Percentiles rank a stretch among this genome's conserved stretches.
Evolutionary conservation across 2,329 filamentous ascomycete species (phyloP).

Genomic region (Tolypocladium nubicola): DNA sequence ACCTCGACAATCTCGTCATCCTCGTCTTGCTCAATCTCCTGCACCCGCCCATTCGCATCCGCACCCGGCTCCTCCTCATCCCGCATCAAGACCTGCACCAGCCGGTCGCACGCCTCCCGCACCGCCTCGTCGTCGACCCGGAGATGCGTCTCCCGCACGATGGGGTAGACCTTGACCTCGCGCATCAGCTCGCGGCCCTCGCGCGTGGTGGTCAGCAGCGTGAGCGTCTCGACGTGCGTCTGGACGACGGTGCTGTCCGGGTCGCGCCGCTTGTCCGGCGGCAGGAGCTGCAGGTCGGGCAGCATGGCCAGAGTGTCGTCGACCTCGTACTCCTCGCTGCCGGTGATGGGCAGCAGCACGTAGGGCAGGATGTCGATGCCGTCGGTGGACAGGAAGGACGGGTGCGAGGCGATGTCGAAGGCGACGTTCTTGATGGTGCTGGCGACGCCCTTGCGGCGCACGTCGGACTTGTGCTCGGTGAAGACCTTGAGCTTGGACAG

Average conservation of each 20-base stretch:
- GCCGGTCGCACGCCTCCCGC: conserved; percentile 71
- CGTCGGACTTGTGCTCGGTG: conserved; percentile 75
- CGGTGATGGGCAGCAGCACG: conserved; percentile 76
- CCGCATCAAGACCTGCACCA: conserved; percentile 82
- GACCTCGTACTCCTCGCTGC: conserved; percentile 76
- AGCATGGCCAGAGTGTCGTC: conserved; percentile 83
- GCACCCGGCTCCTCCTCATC: conserved; percentile 49
- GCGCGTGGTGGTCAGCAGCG: conserved; percentile 70
- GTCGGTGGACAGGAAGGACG: conserved; percentile 57
- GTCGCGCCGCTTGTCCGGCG: conserved; percentile 83
- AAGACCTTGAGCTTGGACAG: conserved; percentile 89
- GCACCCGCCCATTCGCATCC: conserved; percentile 32
- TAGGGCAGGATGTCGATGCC: conserved; percentile 80
- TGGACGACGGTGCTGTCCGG: conserved; percentile 64
- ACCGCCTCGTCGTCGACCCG: conserved; percentile 70
- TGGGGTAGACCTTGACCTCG: conserved; percentile 73
- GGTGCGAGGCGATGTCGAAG: conserved; percentile 69
- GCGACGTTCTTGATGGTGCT: conserved; percentile 90
- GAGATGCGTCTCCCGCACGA: conserved; percentile 77
- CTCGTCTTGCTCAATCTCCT: conserved; percentile 36
- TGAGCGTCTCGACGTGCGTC: conserved; percentile 81
- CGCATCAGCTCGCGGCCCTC: conserved; percentile 67
- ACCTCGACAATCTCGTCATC: conserved; percentile 47
- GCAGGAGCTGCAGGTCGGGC: conserved; percentile 78
- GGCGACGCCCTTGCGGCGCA: conserved; percentile 88